Evolutionary conservation across 2,329 filamentous ascomycete genomes (phyloP).

Genomic region (Dactylellina cionopaga): DNA sequence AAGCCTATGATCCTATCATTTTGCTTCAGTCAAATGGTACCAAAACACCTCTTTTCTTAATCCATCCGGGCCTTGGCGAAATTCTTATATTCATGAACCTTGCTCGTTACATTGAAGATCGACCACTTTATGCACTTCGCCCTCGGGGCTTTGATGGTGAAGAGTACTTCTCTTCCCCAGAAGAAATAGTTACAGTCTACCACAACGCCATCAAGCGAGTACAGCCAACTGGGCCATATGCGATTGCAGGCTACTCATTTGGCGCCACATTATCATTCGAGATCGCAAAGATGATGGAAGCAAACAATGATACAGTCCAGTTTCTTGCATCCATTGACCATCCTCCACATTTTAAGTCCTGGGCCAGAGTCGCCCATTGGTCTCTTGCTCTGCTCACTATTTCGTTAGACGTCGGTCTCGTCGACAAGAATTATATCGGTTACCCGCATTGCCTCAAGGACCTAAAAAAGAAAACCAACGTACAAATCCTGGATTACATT

Average conservation of each 20-base stretch:
- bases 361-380: too few species aligned
- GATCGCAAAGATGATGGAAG: conserved; percentile 63
- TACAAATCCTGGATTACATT: too few species aligned
- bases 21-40: conserved; percentile 57
- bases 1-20: conserved; percentile 61
- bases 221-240: conserved; percentile 67
- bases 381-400: too few species aligned
- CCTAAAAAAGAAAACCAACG: too few species aligned
- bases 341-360: too few species aligned
- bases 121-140: conserved; percentile 65
- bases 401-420: too few species aligned
- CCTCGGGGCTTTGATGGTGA: conserved; percentile 63
- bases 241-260: conserved; percentile 66
- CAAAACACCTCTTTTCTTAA: conserved; percentile 61
- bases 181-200: too few species aligned
- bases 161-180: too few species aligned
- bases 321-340: too few species aligned
- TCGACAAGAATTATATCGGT: too few species aligned
- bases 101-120: conserved; percentile 60
- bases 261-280: conserved; percentile 67
- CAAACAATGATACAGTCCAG: conserved; percentile 61
- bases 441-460: too few species aligned
- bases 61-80: conserved; percentile 63
- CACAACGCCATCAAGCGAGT: too few species aligned
- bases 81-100: conserved; percentile 62